These are phyloP conservation scores for Syzygium malaccense DNA, from an alignment of 441 rosid species.

Conservation along the genomic window DNA sequence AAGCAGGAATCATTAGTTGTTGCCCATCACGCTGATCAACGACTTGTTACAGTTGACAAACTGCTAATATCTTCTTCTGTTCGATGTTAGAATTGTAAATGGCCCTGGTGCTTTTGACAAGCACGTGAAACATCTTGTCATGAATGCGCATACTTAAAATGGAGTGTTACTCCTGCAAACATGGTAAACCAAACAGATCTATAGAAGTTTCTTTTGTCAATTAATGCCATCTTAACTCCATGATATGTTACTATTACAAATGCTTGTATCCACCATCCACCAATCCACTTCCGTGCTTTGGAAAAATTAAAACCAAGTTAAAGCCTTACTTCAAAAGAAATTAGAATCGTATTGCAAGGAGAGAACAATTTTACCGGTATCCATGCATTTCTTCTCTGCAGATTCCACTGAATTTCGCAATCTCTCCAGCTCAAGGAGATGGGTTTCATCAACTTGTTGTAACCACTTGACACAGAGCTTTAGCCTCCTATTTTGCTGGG, in stretches of 20 bases:
- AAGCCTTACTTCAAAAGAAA: background rate
- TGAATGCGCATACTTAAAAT: background rate
- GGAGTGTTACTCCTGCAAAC: background rate
- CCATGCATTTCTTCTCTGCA: constrained; percentile 45
- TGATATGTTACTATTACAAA: no score
- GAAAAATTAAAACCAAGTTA: no score
- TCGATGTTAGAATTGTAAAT: background rate
- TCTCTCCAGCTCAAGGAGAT: constrained; percentile 48
- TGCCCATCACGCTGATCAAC: background rate
- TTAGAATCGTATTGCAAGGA: background rate
- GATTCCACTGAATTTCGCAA: constrained; percentile 49
- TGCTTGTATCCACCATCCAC: no score
- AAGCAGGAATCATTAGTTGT: background rate
- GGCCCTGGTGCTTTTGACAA: background rate
- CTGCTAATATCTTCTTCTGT: background rate
- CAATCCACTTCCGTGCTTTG: no score
- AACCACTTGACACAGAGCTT: constrained; percentile 70
- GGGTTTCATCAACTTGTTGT: constrained; percentile 49
- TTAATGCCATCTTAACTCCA: no score
- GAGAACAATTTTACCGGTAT: constrained; percentile 33
- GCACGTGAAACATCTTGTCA: background rate
- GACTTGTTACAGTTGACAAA: background rate
- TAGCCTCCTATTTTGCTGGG: constrained; percentile 49
- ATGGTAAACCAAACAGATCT: no score
- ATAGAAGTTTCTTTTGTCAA: no score